Base-by-base conservation (phyloP, 2,329 filamentous ascomycete species). In the Fulvia fulva region DNA sequence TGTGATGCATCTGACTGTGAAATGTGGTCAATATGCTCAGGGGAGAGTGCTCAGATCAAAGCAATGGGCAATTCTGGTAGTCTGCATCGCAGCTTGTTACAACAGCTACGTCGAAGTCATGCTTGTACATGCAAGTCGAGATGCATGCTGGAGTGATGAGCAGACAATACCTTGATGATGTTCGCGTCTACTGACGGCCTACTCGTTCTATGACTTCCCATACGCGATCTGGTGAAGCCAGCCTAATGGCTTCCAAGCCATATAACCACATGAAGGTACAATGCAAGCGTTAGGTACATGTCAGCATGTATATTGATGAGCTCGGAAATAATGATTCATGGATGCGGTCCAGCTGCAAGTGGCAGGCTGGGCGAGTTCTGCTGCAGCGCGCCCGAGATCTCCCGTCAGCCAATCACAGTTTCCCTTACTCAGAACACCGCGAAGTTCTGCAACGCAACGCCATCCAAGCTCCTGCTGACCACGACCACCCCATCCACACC, bases 401-500 rank as follows among this genome's bases (percentile, higher is more conserved):
- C 12, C 28, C 37, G n/a, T 16, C 30, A 34, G 16, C 37, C 37
- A 41, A 41, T 41, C 37, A 41, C 37, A 41, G 14, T 7, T 7
- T 7, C 14, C 8, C 14, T 41, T 41, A 41, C 14, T 41, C 14
- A 41, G 37, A 41, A 41, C 14, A n/a, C 30, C 30, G n/a, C 5
- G 14, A 41, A 41, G 28, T 41, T 41, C 37, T 41, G 37, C 7
- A n/a, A 5, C 14, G n/a, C 14, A 4, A 19, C 37, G 37, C 37
- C 37, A n/a, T n/a, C 19, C 37, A 41, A 19, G 44, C 44, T 47
- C 44, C 44, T 47, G 44, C 53, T n/a, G 37, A 61, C 53, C 55
- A 49, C 50, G 51, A 53, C 53, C 59, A 51, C 45, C 61, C 56
- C 41, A 30, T 43, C 51, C 55, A 22, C 50, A 45, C 22, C 51